Evolutionary conservation across 2,329 filamentous ascomycete species (phyloP).

Genomic region (Colletotrichum chrysophilum): DNA sequence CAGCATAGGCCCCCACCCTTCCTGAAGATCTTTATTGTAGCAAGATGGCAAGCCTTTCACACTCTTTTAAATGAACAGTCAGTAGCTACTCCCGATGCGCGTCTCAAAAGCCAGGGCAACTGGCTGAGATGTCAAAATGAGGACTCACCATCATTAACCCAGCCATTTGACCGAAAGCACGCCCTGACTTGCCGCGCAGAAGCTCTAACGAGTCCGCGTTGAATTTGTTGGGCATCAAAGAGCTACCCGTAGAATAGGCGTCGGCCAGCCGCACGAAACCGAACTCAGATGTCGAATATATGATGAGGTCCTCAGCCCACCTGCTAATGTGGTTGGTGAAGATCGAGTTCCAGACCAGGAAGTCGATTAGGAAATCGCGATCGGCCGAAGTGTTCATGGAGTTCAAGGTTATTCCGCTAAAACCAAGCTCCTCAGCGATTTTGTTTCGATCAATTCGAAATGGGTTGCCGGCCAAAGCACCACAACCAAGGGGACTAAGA

Average conservation of each 20-base stretch:
- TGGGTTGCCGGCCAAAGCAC: conserved; percentile 30
- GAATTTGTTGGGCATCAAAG: conserved; percentile 26
- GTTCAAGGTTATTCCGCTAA: conserved; percentile 72
- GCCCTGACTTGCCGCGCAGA: conserved; percentile 36
- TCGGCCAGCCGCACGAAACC: conserved; percentile 27
- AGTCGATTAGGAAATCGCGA: conserved; percentile 76
- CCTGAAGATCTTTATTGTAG: conserved; percentile 82
- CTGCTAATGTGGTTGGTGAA: conserved; percentile 75
- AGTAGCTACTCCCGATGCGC: conserved; percentile 31
- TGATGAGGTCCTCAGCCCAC: conserved; percentile 77
- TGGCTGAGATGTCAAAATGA: conserved; percentile 28
- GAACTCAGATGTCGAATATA: conserved; percentile 39
- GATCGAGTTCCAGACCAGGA: conserved; percentile 72
- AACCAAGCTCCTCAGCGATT: conserved; percentile 68
- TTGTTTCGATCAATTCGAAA: conserved; percentile 35
- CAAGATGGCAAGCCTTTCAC: conserved; percentile 69
- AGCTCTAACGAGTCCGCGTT: conserved; percentile 30
- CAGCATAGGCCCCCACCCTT: conserved; percentile 75
- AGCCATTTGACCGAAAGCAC: conserved; percentile 53
- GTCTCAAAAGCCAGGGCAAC: conserved; percentile 13
- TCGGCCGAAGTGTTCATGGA: conserved; percentile 74
- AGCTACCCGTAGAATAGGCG: conserved; percentile 26
- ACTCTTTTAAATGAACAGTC: conserved; percentile 41
- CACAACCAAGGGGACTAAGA: conserved; percentile 27
- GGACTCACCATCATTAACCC: conserved; percentile 61